Evolutionary conservation across 164 flowering plant species (phyloP), one percentile per base, ranked within the genome.

Genomic region (grape (Vitis vinifera)): DNA sequence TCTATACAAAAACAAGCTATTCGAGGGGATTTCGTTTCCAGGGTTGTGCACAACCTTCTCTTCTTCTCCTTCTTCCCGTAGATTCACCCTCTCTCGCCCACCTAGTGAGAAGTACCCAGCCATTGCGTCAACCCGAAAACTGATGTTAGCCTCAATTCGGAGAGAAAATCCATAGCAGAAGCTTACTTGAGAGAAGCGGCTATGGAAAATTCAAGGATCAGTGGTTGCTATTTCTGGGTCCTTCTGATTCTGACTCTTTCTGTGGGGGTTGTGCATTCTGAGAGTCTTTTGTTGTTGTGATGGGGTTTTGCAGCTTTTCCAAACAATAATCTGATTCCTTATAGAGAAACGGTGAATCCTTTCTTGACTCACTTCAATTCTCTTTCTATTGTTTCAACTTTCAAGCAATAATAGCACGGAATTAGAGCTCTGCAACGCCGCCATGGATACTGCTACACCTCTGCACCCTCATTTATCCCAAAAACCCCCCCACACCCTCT

Each of bases 391-490:
- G 44, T 37, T 37, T 49, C 62, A 50, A 62, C 17, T 63, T 62
- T 68, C 68, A 44, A 68, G 78, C 82, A 86, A 82, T 86, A 71
- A 87, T 82, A 74, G 76, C 81, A 81, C 75, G 77, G 92, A 87
- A 85, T 83, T 80, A 79, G 84, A 81, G 78, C 79, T 23, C 93
- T 87, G 89, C 87, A 73, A 85, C 88, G 91, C 93, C 91, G 93
- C 91, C 91, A 85, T 85, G 85, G 84, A 51, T 64, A 79, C 81
- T 70, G 85, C 82, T 70, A 53, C 64, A 37, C 44, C 44, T 37
- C 44, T 37, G 44, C 44, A 37, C 44, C 2, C 44, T 37, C 44
- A 37, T 37, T 37, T 37, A 37, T 37, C 44, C 44, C 44, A 37
- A 37, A 37, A 37, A 60, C 67, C 51, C 7, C 13, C 66, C 1